These are phyloP conservation scores for Pachysandra terminalis DNA, from an alignment of 164 flowering plant species.

Conservation along the genomic window DNA sequence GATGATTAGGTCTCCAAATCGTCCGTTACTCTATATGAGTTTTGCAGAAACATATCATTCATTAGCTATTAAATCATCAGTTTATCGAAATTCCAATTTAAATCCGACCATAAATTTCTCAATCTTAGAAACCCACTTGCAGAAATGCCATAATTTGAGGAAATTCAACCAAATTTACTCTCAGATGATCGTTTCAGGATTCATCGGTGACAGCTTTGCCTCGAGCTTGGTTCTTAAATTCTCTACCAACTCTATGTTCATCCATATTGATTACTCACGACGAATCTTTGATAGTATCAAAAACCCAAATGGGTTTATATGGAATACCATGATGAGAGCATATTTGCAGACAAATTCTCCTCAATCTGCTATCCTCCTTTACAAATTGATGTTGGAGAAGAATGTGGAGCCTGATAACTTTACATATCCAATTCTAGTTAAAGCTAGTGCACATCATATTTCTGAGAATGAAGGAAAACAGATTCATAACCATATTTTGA, in stretches of 20 bases:
- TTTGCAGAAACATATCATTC: constrained; percentile 10
- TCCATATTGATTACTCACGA: constrained; percentile 23
- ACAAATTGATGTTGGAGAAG: constrained; percentile 30
- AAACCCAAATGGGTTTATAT: constrained; percentile 36
- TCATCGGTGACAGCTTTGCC: constrained; percentile 36
- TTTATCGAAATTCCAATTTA: constrained; percentile 6
- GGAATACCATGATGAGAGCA: constrained; percentile 41
- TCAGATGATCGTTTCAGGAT: constrained; percentile 36
- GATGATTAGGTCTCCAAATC: too few relatives aligned
- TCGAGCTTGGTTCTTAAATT: constrained; percentile 34
- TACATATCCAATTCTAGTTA: constrained; percentile 32
- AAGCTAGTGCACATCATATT: constrained; percentile 20
- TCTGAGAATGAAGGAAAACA: constrained; percentile 29
- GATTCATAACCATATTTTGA: constrained; percentile 38
- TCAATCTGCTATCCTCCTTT: constrained; percentile 16
- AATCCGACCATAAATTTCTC: constrained; percentile 22
- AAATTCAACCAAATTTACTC: constrained; percentile 35
- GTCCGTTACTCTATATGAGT: constrained; percentile 5
- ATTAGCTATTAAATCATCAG: constrained; percentile 17
- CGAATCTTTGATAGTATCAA: constrained; percentile 23
- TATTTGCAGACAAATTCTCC: constrained; percentile 16
- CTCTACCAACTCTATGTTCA: constrained; percentile 26
- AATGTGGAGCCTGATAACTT: constrained; percentile 27
- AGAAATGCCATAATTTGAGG: constrained; percentile 22
- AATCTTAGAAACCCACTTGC: constrained; percentile 28